Conservation (phyloP, 345 rosid species). For the Hibiscus tridactylites region DNA sequence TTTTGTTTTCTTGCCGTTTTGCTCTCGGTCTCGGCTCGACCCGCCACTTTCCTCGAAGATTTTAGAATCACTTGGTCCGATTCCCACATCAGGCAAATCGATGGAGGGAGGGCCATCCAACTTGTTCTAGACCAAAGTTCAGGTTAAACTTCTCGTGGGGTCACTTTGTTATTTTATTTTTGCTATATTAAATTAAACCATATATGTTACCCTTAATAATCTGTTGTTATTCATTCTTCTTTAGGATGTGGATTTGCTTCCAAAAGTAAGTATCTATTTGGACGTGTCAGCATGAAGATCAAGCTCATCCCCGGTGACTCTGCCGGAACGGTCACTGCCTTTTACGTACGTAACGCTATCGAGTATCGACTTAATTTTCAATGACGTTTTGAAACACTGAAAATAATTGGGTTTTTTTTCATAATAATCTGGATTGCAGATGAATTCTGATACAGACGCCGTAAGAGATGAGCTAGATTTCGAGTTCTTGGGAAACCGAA, state of each 20-base stretch:
- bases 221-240: background rate
- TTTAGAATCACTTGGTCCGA: constrained; percentile 68
- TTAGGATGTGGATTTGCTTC: constrained; percentile 93
- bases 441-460: constrained; percentile 68
- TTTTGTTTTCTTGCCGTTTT: constrained; percentile 21
- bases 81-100: constrained; percentile 56
- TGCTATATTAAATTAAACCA: background rate
- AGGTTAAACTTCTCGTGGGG: constrained; percentile 34
- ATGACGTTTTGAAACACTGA: background rate
- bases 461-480: constrained; percentile 83
- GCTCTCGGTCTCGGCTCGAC: constrained; percentile 35
- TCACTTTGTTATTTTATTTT: background rate
- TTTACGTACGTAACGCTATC: constrained; percentile 26
- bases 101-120: constrained; percentile 67
- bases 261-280: constrained; percentile 60
- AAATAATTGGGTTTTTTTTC: background rate
- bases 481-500: constrained; percentile 84
- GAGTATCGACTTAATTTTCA: background rate
- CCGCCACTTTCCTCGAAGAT: constrained; percentile 54
- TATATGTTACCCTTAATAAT: background rate
- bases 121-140: constrained; percentile 74
- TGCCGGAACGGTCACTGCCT: constrained; percentile 98
- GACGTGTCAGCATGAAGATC: constrained; percentile 86
- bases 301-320: constrained; percentile 93
- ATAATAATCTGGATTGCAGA: constrained; percentile 23